Evolutionary conservation across 1,139 yeast species (phyloP).

Genomic region (Pichia sp.): DNA sequence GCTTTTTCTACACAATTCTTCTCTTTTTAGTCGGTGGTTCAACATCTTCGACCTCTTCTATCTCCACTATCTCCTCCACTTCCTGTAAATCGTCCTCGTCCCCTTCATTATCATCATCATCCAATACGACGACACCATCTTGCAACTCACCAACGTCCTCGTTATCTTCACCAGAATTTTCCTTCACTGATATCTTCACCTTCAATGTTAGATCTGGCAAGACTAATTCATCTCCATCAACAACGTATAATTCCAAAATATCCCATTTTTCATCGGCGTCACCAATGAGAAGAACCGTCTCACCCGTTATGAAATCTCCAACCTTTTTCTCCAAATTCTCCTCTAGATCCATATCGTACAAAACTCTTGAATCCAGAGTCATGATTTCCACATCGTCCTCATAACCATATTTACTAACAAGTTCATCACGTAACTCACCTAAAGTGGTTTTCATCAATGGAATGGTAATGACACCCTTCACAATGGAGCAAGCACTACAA

Average conservation of each 20-base stretch:
- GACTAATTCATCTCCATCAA: no score
- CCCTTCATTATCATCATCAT: neutral
- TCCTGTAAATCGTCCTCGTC: no score
- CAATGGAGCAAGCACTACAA: conserved; percentile 70
- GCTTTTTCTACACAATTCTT: neutral
- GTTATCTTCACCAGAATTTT: conserved; percentile 3
- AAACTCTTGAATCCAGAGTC: conserved; percentile 48
- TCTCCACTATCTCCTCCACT: neutral
- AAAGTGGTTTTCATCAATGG: conserved; percentile 30
- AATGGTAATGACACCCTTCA: conserved; percentile 42
- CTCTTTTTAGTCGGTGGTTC: conserved; percentile 4
- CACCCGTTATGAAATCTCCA: conserved; percentile 44
- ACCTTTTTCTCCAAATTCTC: conserved; percentile 56
- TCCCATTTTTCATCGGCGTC: conserved; percentile 73
- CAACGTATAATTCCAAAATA: conserved; percentile 60
- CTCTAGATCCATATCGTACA: conserved; percentile 86
- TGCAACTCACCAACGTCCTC: conserved; percentile 5
- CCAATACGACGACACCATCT: neutral
- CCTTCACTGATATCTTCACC: conserved; percentile 11
- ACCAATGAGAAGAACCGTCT: conserved; percentile 58
- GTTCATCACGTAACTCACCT: conserved; percentile 36
- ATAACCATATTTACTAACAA: conserved; percentile 46
- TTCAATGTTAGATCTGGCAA: no score
- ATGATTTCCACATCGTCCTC: conserved; percentile 62
- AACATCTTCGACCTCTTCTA: neutral